Base-by-base conservation (phyloP, 495 filamentous ascomycete genomes). In the Talaromyces liani region DNA sequence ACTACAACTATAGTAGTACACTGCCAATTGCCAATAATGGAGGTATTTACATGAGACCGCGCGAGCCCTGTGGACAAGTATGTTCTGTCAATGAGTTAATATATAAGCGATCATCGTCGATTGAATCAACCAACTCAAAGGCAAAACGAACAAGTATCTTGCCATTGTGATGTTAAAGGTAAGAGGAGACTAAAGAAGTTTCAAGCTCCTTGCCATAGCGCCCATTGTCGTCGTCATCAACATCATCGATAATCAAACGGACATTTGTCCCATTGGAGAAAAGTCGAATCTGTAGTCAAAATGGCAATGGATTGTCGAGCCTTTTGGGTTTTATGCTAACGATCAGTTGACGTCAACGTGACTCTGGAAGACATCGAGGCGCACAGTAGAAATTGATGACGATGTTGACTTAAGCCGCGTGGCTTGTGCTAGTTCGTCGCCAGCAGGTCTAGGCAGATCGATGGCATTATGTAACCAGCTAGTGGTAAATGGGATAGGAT, bases 321-420 rank as follows among this genome's bases (percentile, higher is more conserved):
- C 12, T 2, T 49, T 20, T 49, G 45, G 20, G n/a, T 49, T 49
- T 49, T 7, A 1, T 22, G 45, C 45, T 22, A 49, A 2, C 45
- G 18, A 49, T 49, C 45, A 56, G 29, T 29, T 56, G 53, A 56
- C 53, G 53, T 56, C 53, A 56, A 56, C 29, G 27, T 56, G 53
- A 56, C 53, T 56, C 22, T 56, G 53, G 24, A 49, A 49, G 36
- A 41, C 16, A 41, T 5, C 6, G 18, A 24, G n/a, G 10, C 3
- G 20, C 47, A 22, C 9, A 51, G 22, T 1, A n/a, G 4, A 25
- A 24, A 54, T 16, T 56, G 53, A 56, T 56, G 53, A 56, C 53
- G 53, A 27, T 24, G 25, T 24, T 55, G 51, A 55, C 22, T 14
- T 55, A 14, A 55, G 51, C 53, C 29, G 53, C 14, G 53, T 29